phyloP scores from a whole-genome alignment of 176 grass and related monocot species.

The Urochloa ruziziensis region DNA sequence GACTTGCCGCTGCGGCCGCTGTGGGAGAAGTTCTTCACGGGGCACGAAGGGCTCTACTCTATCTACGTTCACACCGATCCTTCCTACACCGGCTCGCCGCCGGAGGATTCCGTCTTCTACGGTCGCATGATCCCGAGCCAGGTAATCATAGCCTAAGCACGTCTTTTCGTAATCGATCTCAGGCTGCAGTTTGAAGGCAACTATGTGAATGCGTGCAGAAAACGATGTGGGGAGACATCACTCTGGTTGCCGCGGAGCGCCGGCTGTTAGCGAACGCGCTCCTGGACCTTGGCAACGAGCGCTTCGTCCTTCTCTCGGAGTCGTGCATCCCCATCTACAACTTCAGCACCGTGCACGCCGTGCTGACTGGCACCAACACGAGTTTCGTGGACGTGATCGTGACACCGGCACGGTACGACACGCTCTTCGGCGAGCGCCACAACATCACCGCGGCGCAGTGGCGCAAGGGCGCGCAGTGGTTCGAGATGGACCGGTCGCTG shows the following conservation, averaged over 20 bases:
- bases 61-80: conserved; percentile 73
- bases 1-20: conserved; percentile 51
- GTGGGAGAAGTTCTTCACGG: conserved; percentile 82
- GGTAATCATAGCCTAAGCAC: conserved; percentile 34
- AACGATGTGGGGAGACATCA: conserved; percentile 53
- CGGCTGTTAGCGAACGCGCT: conserved; percentile 65
- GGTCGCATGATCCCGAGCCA: conserved; percentile 65
- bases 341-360: conserved; percentile 32
- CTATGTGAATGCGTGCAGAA: conserved; percentile 13
- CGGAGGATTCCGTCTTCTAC: conserved; percentile 59
- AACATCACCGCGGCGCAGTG: conserved; percentile 35
- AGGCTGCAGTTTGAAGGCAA: neutral
- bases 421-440: neutral
- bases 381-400: conserved; percentile 54
- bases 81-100: conserved; percentile 36
- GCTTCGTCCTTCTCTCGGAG: conserved; percentile 59
- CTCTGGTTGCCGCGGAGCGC: conserved; percentile 48
- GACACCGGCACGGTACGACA: conserved; percentile 35
- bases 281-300: conserved; percentile 58
- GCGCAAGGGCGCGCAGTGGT: conserved; percentile 79
- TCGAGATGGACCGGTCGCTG: conserved; percentile 52
- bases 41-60: conserved; percentile 51
- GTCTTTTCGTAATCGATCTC: neutral
- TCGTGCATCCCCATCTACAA: conserved; percentile 58
- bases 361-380: conserved; percentile 30